Conservation (phyloP, 352 stramenopile genomes). For the Pelagophyceae sp. region DNA sequence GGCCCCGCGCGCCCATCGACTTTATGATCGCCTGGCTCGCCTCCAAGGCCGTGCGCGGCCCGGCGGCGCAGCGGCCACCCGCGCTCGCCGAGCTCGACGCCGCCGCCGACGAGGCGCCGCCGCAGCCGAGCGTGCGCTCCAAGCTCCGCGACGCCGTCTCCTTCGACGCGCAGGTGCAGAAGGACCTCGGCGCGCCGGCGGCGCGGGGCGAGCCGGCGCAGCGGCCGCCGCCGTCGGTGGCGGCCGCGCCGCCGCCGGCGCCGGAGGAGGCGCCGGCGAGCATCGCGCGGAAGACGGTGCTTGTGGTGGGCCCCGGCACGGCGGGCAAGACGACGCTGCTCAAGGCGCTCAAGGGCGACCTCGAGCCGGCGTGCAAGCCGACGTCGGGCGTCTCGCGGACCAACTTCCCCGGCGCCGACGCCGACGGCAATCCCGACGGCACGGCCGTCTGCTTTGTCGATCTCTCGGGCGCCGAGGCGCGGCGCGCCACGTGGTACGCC, state of each 20-base stretch:
- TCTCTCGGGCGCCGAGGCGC: neutral
- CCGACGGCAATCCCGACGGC: neutral
- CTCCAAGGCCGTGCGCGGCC: neutral
- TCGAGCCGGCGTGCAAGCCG: neutral
- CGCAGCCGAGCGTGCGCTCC: neutral
- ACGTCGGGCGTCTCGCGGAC: neutral
- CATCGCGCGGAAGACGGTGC: neutral
- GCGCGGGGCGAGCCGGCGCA: neutral
- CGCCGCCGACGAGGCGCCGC: neutral
- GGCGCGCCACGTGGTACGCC: neutral
- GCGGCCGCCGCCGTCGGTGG: neutral
- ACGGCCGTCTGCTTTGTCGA: neutral
- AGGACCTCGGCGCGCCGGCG: no score
- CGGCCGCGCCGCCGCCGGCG: no score
- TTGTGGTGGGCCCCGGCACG: neutral
- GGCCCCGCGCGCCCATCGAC: neutral
- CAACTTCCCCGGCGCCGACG: neutral
- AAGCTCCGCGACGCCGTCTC: neutral
- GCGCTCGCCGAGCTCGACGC: neutral
- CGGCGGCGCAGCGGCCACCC: no score
- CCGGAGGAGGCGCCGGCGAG: neutral
- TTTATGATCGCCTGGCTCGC: conserved; percentile 11
- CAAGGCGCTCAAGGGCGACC: neutral
- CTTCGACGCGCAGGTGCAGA: neutral
- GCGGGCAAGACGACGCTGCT: conserved; percentile 7